phyloP scores from a whole-genome alignment of 192 early-diverging fungal genomes.

The Coemansia sp. region DNA sequence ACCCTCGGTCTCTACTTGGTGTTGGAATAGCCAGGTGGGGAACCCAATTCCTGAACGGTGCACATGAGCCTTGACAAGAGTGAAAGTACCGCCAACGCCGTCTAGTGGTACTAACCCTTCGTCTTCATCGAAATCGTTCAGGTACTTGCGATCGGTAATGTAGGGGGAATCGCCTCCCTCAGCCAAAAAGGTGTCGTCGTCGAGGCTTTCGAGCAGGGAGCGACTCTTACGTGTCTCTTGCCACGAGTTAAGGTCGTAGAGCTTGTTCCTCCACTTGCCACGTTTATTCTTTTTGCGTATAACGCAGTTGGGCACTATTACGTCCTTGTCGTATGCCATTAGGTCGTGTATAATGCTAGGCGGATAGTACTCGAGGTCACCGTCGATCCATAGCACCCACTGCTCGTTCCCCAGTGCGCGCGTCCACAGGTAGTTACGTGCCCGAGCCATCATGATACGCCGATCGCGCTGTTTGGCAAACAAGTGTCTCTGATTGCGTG shows the following conservation, averaged over 20 bases:
- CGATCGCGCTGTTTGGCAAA: conserved; percentile 61
- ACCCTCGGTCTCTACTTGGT: conserved; percentile 74
- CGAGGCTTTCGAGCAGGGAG: conserved; percentile 39
- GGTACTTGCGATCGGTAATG: conserved; percentile 39
- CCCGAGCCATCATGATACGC: conserved; percentile 63
- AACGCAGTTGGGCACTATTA: conserved; percentile 68
- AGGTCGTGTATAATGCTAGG: conserved; percentile 62
- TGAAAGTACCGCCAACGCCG: conserved; percentile 70
- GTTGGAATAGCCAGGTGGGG: conserved; percentile 63
- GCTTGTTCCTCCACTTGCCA: conserved; percentile 54
- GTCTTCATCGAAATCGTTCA: conserved; percentile 40
- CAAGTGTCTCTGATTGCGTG: conserved; percentile 61
- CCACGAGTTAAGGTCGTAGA: conserved; percentile 74
- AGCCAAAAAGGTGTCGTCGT: conserved; percentile 39
- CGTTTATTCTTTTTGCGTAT: conserved; percentile 35
- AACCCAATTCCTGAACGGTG: conserved; percentile 70
- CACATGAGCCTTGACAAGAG: conserved; percentile 64
- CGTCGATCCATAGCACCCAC: conserved; percentile 78
- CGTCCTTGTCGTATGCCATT: conserved; percentile 67
- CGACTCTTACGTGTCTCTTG: conserved; percentile 62
- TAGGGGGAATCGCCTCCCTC: conserved; percentile 39
- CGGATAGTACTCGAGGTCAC: conserved; percentile 69
- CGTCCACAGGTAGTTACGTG: conserved; percentile 63
- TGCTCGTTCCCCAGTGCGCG: conserved; percentile 61
- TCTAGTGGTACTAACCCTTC: conserved; percentile 60